These are phyloP conservation scores for Gnomoniopsis smithogilvyi DNA, from an alignment of 2,329 filamentous ascomycete genomes.

Conservation along the genomic window DNA sequence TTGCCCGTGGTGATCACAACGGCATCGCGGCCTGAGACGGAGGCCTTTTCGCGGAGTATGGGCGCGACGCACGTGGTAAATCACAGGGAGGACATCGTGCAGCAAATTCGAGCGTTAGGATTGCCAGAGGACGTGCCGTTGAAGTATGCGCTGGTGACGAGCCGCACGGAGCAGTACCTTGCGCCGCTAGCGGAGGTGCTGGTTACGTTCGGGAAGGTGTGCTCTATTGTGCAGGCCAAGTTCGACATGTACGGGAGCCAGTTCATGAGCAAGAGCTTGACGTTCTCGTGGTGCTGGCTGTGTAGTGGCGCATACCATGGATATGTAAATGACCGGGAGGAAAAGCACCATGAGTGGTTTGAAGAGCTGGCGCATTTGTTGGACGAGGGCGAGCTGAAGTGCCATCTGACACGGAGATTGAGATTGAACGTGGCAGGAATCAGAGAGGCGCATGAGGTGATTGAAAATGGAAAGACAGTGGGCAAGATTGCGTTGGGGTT, in stretches of 20 bases:
- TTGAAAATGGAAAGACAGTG: slow-evolving; percentile 33
- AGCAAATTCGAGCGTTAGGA: slow-evolving; percentile 33
- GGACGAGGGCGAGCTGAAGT: slow-evolving; percentile 34
- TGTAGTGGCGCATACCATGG: slow-evolving; percentile 37
- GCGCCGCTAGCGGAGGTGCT: slow-evolving; percentile 33
- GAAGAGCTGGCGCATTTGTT: slow-evolving; percentile 31
- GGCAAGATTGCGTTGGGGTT: slow-evolving; percentile 35
- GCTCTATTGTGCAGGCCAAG: slow-evolving; percentile 40
- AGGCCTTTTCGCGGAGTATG: slow-evolving; percentile 34
- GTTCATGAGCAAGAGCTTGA: slow-evolving; percentile 42
- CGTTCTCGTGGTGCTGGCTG: slow-evolving; percentile 39
- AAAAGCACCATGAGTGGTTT: slow-evolving; percentile 37
- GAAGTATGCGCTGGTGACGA: slow-evolving; percentile 41
- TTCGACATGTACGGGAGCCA: slow-evolving; percentile 42
- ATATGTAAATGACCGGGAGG: slow-evolving; percentile 28
- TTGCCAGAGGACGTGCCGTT: slow-evolving; percentile 30
- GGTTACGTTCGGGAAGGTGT: slow-evolving; percentile 41
- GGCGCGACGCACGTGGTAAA: slow-evolving; percentile 41
- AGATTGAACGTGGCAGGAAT: slow-evolving; percentile 34
- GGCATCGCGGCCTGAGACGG: slow-evolving; percentile 37
- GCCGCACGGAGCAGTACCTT: slow-evolving; percentile 38
- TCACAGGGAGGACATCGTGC: slow-evolving; percentile 35
- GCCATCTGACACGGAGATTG: slow-evolving; percentile 33
- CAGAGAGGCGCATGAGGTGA: slow-evolving; percentile 34
- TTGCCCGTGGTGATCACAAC: slow-evolving; percentile 42